Base-by-base conservation (phyloP, 2,329 filamentous ascomycete species). In the Beauveria caledonica region DNA sequence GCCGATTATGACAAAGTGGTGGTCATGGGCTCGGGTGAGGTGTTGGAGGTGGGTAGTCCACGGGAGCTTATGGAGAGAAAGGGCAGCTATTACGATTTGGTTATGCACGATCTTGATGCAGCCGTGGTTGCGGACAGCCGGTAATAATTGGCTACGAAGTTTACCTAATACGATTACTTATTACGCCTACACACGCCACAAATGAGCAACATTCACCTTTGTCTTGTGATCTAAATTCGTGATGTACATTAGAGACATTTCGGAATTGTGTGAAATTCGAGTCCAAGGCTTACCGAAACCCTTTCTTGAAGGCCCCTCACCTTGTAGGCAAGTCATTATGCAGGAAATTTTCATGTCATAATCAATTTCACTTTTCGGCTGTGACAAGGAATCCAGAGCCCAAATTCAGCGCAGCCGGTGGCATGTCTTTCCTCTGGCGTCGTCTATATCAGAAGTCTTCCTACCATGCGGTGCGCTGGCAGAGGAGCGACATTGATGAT, bases 1-100 rank as follows among this genome's bases (percentile, higher is more conserved):
- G 78, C 83, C 58, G 82, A 85, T 68, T 85, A 83, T 63, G 82
- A 86, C 65, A 75, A 74, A 21, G 76, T 86, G 1, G 76, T 85
- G 5, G 82, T 86, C 15, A 79, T 86, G 78, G 77, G 76, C 7
- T 77, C 74, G 0, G 82, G 82, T 0, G 72, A 72, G 39, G 79
- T 85, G 13, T 63, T 81, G 9, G 82, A 85, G 77, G 79, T 74
- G 69, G 80, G 80, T 5, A 76, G 74, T 17, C 80, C 80, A 2
- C 71, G 67, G 40, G 75, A 80, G 57, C 68, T 83, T 42, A 81
- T 79, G 63, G 65, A 73, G 46, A 68, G 70, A 6, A 72, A 73
- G 61, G 77, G 78, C 0, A 71, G 75, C 45, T 83, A 83, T 64
- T 79, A 79, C 60, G 78, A 81, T 40, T 82, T 83, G 80, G 76